phyloP scores from a whole-genome alignment of 305 asterid genomes.

The Fraxinus dipetala region DNA sequence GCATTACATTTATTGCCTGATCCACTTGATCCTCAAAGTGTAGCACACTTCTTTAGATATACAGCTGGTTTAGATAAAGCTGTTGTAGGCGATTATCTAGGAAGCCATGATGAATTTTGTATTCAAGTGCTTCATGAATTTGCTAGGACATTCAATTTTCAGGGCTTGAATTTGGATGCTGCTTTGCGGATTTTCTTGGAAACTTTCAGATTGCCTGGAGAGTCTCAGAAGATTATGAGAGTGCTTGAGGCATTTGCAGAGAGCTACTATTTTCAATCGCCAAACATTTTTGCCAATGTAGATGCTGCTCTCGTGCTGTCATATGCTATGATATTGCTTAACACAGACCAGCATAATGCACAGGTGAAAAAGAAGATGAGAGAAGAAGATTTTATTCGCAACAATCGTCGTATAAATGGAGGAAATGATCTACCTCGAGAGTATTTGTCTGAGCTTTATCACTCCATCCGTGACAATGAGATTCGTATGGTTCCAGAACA shows the following conservation, averaged over 20 bases:
- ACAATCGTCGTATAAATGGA: constrained; percentile 83
- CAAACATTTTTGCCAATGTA: constrained; percentile 69
- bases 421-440: constrained; percentile 94
- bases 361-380: constrained; percentile 98
- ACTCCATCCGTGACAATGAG: constrained; percentile 82
- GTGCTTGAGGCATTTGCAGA: constrained; percentile 93
- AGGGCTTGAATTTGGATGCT: constrained; percentile 68
- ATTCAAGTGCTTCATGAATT: constrained; percentile 85
- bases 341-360: constrained; percentile 88
- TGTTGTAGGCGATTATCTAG: constrained; percentile 76
- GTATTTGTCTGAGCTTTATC: constrained; percentile 73
- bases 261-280: constrained; percentile 77
- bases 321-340: constrained; percentile 83
- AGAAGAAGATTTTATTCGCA: constrained; percentile 89
- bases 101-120: constrained; percentile 81
- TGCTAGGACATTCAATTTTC: constrained; percentile 75
- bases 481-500: constrained; percentile 80
- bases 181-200: constrained; percentile 88
- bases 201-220: constrained; percentile 90
- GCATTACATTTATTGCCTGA: constrained; percentile 67
- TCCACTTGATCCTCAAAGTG: constrained; percentile 62
- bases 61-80: constrained; percentile 78
- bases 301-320: constrained; percentile 88
- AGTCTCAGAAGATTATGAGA: constrained; percentile 93
- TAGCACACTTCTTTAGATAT: constrained; percentile 78